Evolutionary conservation across 352 stramenopile genomes (phyloP).

Genomic region (Phytophthora pluvialis): DNA sequence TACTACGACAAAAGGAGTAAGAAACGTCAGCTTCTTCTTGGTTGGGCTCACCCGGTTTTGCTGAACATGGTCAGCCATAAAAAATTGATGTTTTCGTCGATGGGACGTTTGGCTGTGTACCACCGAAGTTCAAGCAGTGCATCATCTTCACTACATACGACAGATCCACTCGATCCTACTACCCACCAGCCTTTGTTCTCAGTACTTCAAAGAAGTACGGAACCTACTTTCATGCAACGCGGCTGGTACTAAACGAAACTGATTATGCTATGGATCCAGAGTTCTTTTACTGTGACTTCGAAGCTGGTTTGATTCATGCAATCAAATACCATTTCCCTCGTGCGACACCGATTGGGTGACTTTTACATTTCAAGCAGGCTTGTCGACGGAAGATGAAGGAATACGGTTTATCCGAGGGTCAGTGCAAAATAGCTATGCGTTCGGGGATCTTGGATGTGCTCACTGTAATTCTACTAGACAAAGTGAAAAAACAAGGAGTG

Average conservation of each 20-base stretch:
- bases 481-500: constrained; percentile 4
- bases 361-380: constrained; percentile 26
- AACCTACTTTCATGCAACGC: constrained; percentile 20
- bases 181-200: constrained; percentile 12
- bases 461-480: constrained; percentile 12
- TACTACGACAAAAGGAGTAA: background rate
- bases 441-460: constrained; percentile 11
- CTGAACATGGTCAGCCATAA: background rate
- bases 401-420: background rate
- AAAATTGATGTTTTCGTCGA: background rate
- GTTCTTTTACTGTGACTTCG: constrained; percentile 21
- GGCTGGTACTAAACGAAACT: constrained; percentile 4
- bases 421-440: constrained; percentile 1
- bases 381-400: constrained; percentile 3
- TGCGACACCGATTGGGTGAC: constrained; percentile 1
- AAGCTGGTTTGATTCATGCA: constrained; percentile 17
- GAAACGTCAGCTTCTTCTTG: background rate
- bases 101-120: background rate
- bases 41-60: background rate
- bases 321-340: constrained; percentile 12
- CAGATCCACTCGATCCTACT: background rate
- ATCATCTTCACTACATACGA: constrained; percentile 4
- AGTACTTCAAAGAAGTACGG: constrained; percentile 4
- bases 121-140: background rate
- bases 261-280: constrained; percentile 1